Conservation (phyloP, 2,329 filamentous ascomycete genomes). For the Cladosporium sp. region DNA sequence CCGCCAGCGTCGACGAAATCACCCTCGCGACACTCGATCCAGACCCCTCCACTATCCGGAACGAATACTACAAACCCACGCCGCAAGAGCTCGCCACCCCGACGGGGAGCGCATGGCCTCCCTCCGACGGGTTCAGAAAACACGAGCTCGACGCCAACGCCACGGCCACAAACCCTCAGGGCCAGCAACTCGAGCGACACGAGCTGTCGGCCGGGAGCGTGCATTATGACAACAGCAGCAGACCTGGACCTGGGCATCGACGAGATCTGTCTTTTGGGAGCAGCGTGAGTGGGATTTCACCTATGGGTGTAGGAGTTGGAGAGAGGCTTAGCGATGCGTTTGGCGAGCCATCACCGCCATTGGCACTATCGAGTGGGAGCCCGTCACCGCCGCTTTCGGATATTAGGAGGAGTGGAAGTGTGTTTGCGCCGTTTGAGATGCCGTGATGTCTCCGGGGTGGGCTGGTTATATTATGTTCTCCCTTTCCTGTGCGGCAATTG, state of each 20-base stretch:
- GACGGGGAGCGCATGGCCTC: background rate
- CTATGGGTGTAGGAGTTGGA: background rate
- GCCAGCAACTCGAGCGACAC: background rate
- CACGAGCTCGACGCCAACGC: background rate
- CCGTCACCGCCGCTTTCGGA: background rate
- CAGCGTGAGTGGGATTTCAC: background rate
- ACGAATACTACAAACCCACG: background rate
- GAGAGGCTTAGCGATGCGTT: background rate
- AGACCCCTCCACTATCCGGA: background rate
- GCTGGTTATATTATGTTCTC: too few relatives aligned
- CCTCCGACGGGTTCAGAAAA: background rate
- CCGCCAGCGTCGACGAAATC: background rate
- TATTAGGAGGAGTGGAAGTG: background rate
- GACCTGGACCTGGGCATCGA: background rate
- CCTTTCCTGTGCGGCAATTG: too few relatives aligned
- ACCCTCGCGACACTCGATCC: background rate
- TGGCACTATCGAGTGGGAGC: background rate
- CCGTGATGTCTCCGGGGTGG: too few relatives aligned
- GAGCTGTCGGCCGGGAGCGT: background rate
- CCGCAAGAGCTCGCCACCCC: background rate
- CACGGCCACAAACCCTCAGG: background rate
- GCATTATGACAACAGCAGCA: background rate
- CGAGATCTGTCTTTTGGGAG: background rate
- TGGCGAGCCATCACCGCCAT: constrained; percentile 1
- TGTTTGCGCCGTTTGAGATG: background rate